Base-by-base conservation (phyloP, 2,329 filamentous ascomycete species). In the Colletotrichum higginsianum region DNA sequence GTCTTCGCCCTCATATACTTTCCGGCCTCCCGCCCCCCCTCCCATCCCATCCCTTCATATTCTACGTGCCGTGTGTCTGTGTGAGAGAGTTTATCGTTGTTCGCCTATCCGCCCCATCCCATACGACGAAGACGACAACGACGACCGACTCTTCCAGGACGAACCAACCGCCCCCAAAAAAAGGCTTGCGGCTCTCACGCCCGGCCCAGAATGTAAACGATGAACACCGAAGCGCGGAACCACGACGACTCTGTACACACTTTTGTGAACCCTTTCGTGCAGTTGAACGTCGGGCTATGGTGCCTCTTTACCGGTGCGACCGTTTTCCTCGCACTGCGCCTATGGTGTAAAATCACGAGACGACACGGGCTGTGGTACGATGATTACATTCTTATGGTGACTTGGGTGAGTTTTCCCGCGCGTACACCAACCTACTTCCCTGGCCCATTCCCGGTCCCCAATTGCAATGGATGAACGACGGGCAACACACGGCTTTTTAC, bases 351-450 rank as follows among this genome's bases (percentile, higher is more conserved):
- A 74, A 30, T 81, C n/a, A 78, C 75, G 40, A 76, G 79, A 40
- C 75, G 80, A 6, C 78, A 82, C 69, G 80, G 81, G 3, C 75
- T 83, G 56, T 82, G 81, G 81, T 83, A 82, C 61, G 81, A 83
- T 62, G 81, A 83, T 67, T 80, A 81, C 38, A 78, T 83, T 65
- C 76, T 83, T n/a, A 71, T 81, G n/a, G 73, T 76, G 4, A 78
- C 76, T 7, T 83, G 80, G 81, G 81, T 82, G 66, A 76, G 81
- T 77, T 38, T 35, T 35, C 2, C 8, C 11, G 30, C 30, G 30
- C 30, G 30, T 35, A 35, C 30, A 9, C 0, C 8, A 30, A 30
- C 30, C 30, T 35, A 1, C 30, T 9, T 9, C 30, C 30, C 7
- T 8, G 30, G 30, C 30, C 30, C 30, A 9, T 35, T 38, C 16